Evolutionary conservation across 2,329 filamentous ascomycete species (phyloP).

Genomic region (Phaeoacremonium minimum): DNA sequence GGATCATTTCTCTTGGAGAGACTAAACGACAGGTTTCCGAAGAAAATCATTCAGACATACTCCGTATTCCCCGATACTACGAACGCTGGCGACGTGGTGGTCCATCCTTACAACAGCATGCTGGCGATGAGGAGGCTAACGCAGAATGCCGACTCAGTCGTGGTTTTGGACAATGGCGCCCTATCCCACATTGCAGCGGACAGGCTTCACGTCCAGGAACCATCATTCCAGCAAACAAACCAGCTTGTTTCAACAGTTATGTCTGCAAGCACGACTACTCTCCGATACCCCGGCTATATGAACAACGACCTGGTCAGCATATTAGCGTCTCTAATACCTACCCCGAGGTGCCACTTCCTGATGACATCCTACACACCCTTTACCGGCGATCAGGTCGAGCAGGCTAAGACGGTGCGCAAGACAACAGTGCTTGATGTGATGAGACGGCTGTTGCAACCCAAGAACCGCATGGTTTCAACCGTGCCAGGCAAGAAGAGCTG

Average conservation of each 20-base stretch:
- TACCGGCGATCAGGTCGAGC: conserved; percentile 91
- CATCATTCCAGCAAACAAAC: conserved; percentile 96
- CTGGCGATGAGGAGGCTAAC: conserved; percentile 86
- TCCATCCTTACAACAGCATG: conserved; percentile 97
- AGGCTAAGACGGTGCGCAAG: conserved; percentile 96
- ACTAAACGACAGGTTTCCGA: conserved; percentile 95
- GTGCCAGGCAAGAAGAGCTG: conserved; percentile 94
- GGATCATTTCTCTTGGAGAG: conserved; percentile 92
- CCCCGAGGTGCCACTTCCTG: conserved; percentile 93
- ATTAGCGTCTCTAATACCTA: conserved; percentile 91
- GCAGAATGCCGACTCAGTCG: conserved; percentile 95
- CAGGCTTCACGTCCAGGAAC: conserved; percentile 88
- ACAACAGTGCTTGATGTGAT: conserved; percentile 98
- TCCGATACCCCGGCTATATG: conserved; percentile 98
- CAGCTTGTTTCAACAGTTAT: conserved; percentile 97
- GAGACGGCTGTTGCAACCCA: conserved; percentile 89
- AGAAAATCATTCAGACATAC: conserved; percentile 99
- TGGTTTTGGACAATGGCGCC: conserved; percentile 94
- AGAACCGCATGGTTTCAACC: conserved; percentile 98
- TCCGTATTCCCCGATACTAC: conserved; percentile 96
- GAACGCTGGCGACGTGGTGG: conserved; percentile 83
- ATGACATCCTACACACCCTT: conserved; percentile 99
- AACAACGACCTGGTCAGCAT: conserved; percentile 99
- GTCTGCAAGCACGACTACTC: conserved; percentile 94
- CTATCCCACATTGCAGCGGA: conserved; percentile 92